Evolutionary conservation across 768 basidiomycete genomes (phyloP).

Genomic region (Podaxis rugospora): DNA sequence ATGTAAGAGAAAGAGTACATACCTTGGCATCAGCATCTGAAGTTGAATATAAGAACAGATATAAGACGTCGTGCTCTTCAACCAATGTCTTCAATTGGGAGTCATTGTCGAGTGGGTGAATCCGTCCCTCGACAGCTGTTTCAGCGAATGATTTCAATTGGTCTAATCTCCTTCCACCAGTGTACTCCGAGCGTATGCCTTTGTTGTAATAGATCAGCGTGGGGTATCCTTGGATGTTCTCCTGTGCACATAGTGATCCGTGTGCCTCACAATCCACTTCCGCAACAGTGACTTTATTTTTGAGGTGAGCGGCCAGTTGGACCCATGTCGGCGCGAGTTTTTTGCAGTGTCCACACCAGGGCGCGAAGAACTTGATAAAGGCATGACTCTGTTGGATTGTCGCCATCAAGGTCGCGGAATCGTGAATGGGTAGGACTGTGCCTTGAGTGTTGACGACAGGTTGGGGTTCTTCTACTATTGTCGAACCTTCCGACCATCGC

Average conservation of each 20-base stretch:
- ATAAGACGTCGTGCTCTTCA: constrained; percentile 47
- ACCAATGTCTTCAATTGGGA: constrained; percentile 33
- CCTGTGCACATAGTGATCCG: constrained; percentile 54
- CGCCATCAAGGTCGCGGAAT: constrained; percentile 31
- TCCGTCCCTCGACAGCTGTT: constrained; percentile 71
- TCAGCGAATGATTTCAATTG: constrained; percentile 70
- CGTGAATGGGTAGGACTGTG: constrained; percentile 29
- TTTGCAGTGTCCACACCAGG: constrained; percentile 98
- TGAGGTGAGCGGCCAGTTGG: constrained; percentile 66
- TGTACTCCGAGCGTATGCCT: constrained; percentile 67
- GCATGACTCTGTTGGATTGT: constrained; percentile 37
- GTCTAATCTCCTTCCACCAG: constrained; percentile 64
- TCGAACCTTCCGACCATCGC: constrained; percentile 23
- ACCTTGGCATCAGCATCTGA: background rate
- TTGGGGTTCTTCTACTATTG: constrained; percentile 12
- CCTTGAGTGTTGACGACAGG: constrained; percentile 31
- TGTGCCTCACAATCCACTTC: constrained; percentile 89
- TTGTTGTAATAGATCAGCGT: constrained; percentile 67
- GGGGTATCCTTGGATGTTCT: constrained; percentile 79
- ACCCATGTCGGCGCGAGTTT: constrained; percentile 83
- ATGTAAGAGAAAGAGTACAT: background rate
- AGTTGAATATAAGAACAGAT: constrained; percentile 49
- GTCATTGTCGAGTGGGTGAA: constrained; percentile 1
- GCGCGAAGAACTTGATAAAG: constrained; percentile 77
- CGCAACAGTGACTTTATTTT: constrained; percentile 69